Conservation (phyloP, 192 early-diverging fungal species). For the Backusella westeae region DNA sequence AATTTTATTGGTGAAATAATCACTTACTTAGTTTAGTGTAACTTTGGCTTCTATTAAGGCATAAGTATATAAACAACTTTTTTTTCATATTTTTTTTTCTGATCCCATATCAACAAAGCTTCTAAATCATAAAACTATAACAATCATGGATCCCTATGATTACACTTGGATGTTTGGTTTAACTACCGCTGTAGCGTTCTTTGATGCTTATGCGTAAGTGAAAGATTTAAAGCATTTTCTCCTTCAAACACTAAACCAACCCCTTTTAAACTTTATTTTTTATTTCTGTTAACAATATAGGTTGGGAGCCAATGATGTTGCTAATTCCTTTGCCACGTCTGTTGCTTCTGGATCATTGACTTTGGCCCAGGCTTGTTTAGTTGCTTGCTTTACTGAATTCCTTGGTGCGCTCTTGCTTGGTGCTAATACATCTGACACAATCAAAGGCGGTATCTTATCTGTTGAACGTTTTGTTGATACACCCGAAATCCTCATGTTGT, state of each 20-base stretch:
- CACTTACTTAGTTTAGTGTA: neutral
- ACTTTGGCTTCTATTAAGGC: neutral
- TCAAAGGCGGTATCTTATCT: slow-evolving; percentile 72
- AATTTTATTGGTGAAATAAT: neutral
- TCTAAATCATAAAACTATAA: neutral
- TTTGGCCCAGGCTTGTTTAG: slow-evolving; percentile 66
- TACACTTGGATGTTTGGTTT: slow-evolving; percentile 71
- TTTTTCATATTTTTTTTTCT: neutral
- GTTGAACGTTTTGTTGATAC: slow-evolving; percentile 51
- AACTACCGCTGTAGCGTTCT: slow-evolving; percentile 61
- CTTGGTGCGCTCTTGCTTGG: slow-evolving; percentile 77
- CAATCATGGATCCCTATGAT: slow-evolving; percentile 17
- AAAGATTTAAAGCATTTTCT: neutral
- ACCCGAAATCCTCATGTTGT: slow-evolving; percentile 80
- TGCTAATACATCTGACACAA: slow-evolving; percentile 69
- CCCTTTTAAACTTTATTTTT: neutral
- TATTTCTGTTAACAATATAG: slow-evolving; percentile 40
- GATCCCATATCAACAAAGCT: neutral
- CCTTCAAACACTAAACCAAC: neutral
- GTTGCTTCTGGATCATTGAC: slow-evolving; percentile 80
- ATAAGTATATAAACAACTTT: neutral
- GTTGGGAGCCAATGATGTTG: slow-evolving; percentile 88
- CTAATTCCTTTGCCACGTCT: slow-evolving; percentile 86
- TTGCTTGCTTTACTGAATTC: slow-evolving; percentile 85
- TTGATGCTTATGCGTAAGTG: slow-evolving; percentile 56